These are phyloP conservation scores for Paecilomyces formosus DNA, from an alignment of 2,329 filamentous ascomycete genomes.

Conservation along the genomic window DNA sequence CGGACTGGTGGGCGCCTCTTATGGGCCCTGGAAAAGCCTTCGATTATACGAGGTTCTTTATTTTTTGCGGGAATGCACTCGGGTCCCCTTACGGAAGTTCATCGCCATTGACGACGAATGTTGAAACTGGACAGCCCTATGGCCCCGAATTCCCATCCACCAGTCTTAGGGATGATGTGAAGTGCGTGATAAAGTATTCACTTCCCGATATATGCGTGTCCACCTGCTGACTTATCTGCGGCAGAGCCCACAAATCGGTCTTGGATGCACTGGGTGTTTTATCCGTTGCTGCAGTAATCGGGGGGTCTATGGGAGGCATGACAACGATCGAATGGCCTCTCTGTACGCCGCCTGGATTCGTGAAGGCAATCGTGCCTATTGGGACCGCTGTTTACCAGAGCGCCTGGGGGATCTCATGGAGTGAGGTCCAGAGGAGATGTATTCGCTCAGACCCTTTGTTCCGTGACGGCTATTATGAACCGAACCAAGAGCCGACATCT, in stretches of 20 bases:
- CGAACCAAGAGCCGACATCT: conserved; percentile 21
- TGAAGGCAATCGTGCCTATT: conserved; percentile 72
- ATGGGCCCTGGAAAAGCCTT: conserved; percentile 71
- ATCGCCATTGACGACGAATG: conserved; percentile 58
- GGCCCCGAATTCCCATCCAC: conserved; percentile 81
- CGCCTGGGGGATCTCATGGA: conserved; percentile 88
- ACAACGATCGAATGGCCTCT: conserved; percentile 86
- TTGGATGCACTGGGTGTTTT: conserved; percentile 73
- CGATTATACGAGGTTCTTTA: conserved; percentile 74
- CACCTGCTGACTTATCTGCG: background rate
- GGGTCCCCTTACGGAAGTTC: background rate
- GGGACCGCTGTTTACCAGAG: conserved; percentile 79
- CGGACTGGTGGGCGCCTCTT: conserved; percentile 83
- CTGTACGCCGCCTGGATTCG: conserved; percentile 54
- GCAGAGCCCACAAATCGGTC: conserved; percentile 61
- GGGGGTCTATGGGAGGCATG: conserved; percentile 84
- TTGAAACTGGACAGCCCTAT: conserved; percentile 78
- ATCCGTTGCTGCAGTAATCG: conserved; percentile 70
- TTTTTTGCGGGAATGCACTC: conserved; percentile 24
- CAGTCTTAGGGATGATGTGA: conserved; percentile 77
- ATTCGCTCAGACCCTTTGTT: conserved; percentile 27
- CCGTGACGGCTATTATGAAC: conserved; percentile 25
- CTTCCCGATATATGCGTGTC: conserved; percentile 8
- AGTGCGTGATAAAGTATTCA: conserved; percentile 17
- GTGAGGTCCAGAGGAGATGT: conserved; percentile 77